These are phyloP conservation scores for Rhazya stricta DNA, from an alignment of 257 asterid genomes.

Conservation along the genomic window DNA sequence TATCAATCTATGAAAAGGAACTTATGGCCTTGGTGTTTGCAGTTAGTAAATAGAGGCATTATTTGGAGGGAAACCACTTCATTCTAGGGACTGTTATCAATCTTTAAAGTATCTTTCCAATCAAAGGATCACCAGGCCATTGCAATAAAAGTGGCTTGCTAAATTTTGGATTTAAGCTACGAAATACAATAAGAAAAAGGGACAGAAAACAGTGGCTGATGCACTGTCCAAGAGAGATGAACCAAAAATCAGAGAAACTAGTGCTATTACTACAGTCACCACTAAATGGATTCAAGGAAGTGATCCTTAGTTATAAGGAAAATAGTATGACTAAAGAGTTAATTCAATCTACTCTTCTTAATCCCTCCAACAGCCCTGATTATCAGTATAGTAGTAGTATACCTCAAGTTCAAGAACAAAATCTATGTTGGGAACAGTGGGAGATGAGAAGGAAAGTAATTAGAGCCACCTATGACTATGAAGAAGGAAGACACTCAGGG, in stretches of 20 bases:
- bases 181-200: background rate
- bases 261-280: background rate
- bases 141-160: background rate
- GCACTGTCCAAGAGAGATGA: background rate
- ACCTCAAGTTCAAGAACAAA: background rate
- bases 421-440: background rate
- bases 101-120: background rate
- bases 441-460: background rate
- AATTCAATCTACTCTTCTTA: background rate
- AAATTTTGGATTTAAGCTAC: background rate
- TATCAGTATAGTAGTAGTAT: background rate
- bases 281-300: background rate
- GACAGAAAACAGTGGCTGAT: background rate
- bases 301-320: background rate
- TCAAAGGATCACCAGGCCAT: background rate
- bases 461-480: background rate
- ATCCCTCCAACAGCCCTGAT: background rate
- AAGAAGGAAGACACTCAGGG: background rate
- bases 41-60: background rate
- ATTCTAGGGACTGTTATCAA: background rate
- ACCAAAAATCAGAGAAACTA: no score
- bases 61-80: background rate
- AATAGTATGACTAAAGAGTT: background rate
- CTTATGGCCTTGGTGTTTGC: background rate
- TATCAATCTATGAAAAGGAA: background rate